These are phyloP conservation scores for Talaromyces stipitatus DNA, from an alignment of 495 filamentous ascomycete species.

Conservation along the genomic window DNA sequence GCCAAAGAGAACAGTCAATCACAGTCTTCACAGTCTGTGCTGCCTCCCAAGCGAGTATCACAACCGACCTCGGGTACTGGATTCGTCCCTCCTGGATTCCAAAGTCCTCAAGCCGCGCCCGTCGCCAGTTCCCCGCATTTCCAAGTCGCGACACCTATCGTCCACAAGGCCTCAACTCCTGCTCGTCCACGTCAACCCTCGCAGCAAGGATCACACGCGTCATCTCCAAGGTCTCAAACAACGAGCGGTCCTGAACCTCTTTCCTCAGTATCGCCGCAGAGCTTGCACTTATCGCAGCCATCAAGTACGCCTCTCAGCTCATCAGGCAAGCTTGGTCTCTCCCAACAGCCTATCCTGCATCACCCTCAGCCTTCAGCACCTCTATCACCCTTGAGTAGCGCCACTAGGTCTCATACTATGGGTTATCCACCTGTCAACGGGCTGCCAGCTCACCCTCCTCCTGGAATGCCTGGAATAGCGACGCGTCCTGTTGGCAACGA, in stretches of 20 bases:
- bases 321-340: slow-evolving; percentile 20
- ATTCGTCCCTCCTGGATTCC: slow-evolving; percentile 48
- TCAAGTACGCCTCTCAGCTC: slow-evolving; percentile 22
- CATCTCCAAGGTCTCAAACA: slow-evolving; percentile 49
- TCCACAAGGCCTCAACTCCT: slow-evolving; percentile 78
- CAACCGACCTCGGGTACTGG: slow-evolving; percentile 24
- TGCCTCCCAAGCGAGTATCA: slow-evolving; percentile 34
- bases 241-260: slow-evolving; percentile 31
- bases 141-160: slow-evolving; percentile 65
- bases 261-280: slow-evolving; percentile 34
- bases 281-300: slow-evolving; percentile 27
- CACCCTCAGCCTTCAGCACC: slow-evolving; percentile 47
- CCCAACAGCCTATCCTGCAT: slow-evolving; percentile 32
- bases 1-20: slow-evolving; percentile 40
- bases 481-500: slow-evolving; percentile 30
- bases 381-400: slow-evolving; percentile 40
- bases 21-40: slow-evolving; percentile 17
- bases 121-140: slow-evolving; percentile 67
- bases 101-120: slow-evolving; percentile 32
- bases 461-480: slow-evolving; percentile 45
- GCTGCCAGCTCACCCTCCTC: slow-evolving; percentile 44
- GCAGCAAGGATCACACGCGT: slow-evolving; percentile 68
- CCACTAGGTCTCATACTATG: slow-evolving; percentile 44
- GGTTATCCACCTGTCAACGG: slow-evolving; percentile 39
- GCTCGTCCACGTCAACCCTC: slow-evolving; percentile 68